phyloP scores from a whole-genome alignment of 805 yeast genomes.

The Starmera dryadoides region DNA sequence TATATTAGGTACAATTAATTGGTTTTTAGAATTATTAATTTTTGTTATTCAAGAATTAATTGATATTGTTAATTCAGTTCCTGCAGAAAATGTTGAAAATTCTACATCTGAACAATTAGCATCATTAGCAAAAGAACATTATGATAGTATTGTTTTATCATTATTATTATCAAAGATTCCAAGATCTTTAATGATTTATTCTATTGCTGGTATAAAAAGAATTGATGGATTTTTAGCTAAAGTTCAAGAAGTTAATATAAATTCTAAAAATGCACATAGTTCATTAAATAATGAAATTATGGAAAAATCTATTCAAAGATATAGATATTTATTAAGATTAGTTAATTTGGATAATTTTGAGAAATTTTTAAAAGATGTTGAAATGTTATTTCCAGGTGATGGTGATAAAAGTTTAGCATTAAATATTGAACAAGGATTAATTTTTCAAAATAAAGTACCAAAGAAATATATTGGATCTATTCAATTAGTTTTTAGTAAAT shows the following conservation, averaged over 20 bases:
- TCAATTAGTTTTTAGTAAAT: constrained; percentile 21
- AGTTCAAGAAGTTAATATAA: constrained; percentile 12
- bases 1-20: constrained; percentile 71
- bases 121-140: constrained; percentile 4
- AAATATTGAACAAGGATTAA: constrained; percentile 17
- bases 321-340: constrained; percentile 24
- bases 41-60: constrained; percentile 67
- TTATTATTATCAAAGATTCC: constrained; percentile 64
- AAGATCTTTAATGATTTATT: constrained; percentile 56
- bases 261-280: constrained; percentile 18
- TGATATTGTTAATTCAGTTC: constrained; percentile 26
- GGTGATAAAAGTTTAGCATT: constrained; percentile 15
- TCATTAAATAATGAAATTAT: constrained; percentile 48
- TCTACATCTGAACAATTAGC: too few species aligned
- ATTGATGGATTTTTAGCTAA: constrained; percentile 26
- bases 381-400: constrained; percentile 15
- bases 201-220: constrained; percentile 58
- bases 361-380: constrained; percentile 54
- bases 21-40: constrained; percentile 78
- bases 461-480: constrained; percentile 18
- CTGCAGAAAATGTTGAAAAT: constrained; percentile 12
- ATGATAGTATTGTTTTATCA: constrained; percentile 44
- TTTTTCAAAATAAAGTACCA: constrained; percentile 18
- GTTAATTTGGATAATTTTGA: constrained; percentile 46
- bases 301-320: constrained; percentile 39